Percentiles rank a stretch among this genome's conserved stretches.
These are phyloP conservation scores for Eucalyptus virginea DNA, from an alignment of 345 rosid species.

Conservation along the genomic window DNA sequence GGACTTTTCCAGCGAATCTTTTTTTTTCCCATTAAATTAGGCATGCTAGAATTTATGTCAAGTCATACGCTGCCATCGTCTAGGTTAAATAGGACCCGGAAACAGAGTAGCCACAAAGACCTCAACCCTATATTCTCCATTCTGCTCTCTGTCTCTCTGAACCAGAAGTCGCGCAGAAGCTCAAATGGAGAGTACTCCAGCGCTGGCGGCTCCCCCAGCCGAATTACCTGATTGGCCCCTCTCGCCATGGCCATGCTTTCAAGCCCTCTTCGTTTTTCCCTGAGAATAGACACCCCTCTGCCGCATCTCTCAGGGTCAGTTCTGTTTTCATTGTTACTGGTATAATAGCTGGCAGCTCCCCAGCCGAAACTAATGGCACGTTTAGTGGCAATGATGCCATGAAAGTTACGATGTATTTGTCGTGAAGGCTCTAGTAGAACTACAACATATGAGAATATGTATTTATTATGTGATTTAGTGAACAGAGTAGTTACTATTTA, in stretches of 20 bases:
- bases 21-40: too few relatives aligned
- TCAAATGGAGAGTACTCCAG: conserved; percentile 48
- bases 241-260: conserved; percentile 7
- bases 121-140: background rate
- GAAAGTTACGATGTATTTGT: too few relatives aligned
- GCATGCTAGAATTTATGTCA: background rate
- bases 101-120: background rate
- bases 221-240: conserved; percentile 22
- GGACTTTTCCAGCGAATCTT: background rate
- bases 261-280: background rate
- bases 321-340: background rate
- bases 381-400: too few relatives aligned
- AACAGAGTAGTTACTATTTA: too few relatives aligned
- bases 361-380: too few relatives aligned
- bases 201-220: conserved; percentile 16
- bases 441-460: too few relatives aligned
- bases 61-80: background rate
- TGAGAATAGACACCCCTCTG: background rate
- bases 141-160: background rate
- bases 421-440: too few relatives aligned
- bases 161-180: background rate
- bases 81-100: background rate
- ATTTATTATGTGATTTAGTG: too few relatives aligned
- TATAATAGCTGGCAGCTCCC: background rate
- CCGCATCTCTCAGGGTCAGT: conserved; percentile 30